Base-by-base conservation (phyloP, 257 asterid genomes). In the Rauvolfia tetraphylla region DNA sequence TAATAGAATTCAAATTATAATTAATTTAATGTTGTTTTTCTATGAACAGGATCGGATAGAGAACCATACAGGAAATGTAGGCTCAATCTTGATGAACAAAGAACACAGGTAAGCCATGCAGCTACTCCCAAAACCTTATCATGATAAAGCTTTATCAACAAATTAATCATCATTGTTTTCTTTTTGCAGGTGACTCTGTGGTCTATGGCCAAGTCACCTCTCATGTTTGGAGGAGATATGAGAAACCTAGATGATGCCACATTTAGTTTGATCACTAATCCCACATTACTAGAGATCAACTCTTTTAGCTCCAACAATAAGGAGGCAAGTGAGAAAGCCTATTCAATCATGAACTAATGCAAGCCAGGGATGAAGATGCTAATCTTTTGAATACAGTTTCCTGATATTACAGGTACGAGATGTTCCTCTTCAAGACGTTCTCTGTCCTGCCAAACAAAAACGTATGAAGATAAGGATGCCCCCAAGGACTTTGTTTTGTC, bases 151-250 rank as follows among this genome's bases (percentile, higher is more conserved):
- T 63, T 61, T 59, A 22, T 12, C 75, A 38, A 79, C 41, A 12
- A 51, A 29, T 75, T 51, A 33, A 54, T 69, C 29, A 44, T 58
- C 56, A 4, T 67, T 67, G 74, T 41, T 51, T 29, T 56, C 41
- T 22, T 75, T 81, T 56, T 80, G 82, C 87, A 95, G 99, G 86
- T 95, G 87, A 90, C 99, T 22, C 84, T 95, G 46, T 95, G 99
- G 99, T 83, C 99, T 83, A 91, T 95, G 82, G 95, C 85, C 33
- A 93, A 88, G 86, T 91, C 99, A 59, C 99, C 99, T 74, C 76
- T 95, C 78, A 95, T 95, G 97, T 91, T 88, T 57, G 99, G 99
- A 73, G 99, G 99, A 76, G 99, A 95, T 80, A 80, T 95, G 97
- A 89, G 97, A 86, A 75, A 72, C 39, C 86, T 95, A 27, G 96